phyloP scores from a whole-genome alignment of 306 rosid genomes.

The Begonia fuchsioides region DNA sequence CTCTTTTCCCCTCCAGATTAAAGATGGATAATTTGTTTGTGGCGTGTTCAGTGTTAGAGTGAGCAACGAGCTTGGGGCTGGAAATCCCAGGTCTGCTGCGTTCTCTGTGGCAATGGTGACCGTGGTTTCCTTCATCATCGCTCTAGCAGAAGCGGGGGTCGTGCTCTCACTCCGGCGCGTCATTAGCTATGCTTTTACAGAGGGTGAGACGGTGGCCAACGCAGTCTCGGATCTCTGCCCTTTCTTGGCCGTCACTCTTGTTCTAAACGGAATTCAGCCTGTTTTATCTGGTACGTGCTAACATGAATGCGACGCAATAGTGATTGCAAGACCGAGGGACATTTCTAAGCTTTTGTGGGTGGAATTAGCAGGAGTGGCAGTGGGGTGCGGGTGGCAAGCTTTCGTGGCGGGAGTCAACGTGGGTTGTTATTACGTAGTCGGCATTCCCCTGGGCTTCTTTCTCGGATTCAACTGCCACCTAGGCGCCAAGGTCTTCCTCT shows the following conservation, averaged over 20 bases:
- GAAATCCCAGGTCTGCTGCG: constrained; percentile 38
- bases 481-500: constrained; percentile 20
- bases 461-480: constrained; percentile 36
- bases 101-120: constrained; percentile 24
- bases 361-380: constrained; percentile 28
- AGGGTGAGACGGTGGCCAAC: constrained; percentile 20
- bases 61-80: constrained; percentile 46
- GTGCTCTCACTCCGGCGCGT: constrained; percentile 20
- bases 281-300: constrained; percentile 25
- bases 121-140: constrained; percentile 14
- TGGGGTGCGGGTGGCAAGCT: constrained; percentile 57
- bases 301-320: no score
- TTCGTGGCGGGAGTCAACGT: constrained; percentile 41
- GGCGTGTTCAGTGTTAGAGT: constrained; percentile 26
- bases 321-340: background rate
- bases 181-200: constrained; percentile 26
- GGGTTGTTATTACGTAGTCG: constrained; percentile 33
- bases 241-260: constrained; percentile 16
- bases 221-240: constrained; percentile 40
- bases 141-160: constrained; percentile 14
- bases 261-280: constrained; percentile 39
- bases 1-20: background rate
- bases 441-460: constrained; percentile 26
- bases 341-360: background rate
- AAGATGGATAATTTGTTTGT: no score